These are phyloP conservation scores for Raffaelea arxii DNA, from an alignment of 2,329 filamentous ascomycete species.

Conservation along the genomic window DNA sequence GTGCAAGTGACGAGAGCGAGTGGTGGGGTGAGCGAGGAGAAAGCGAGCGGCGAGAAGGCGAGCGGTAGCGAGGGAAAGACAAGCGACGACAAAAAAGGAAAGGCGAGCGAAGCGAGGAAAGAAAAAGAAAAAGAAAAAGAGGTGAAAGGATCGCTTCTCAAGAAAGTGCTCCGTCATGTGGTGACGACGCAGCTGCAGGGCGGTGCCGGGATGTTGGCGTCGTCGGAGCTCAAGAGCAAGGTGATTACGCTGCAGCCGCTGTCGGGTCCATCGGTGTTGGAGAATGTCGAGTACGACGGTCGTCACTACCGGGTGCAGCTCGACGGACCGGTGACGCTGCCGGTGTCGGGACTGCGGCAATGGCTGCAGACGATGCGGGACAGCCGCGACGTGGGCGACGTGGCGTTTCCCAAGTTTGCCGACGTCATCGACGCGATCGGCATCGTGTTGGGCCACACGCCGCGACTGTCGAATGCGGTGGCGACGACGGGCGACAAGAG, in stretches of 20 bases:
- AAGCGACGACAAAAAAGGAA: constrained; percentile 8
- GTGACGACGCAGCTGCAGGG: constrained; percentile 22
- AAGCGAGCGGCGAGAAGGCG: neutral
- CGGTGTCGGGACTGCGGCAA: constrained; percentile 29
- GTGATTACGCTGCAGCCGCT: constrained; percentile 9
- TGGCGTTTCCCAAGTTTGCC: constrained; percentile 37
- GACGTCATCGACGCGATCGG: constrained; percentile 41
- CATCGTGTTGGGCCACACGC: constrained; percentile 36
- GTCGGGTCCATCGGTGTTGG: neutral
- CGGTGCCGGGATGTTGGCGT: constrained; percentile 19
- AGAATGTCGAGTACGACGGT: constrained; percentile 7
- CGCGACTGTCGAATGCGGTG: constrained; percentile 25
- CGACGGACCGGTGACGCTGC: constrained; percentile 25
- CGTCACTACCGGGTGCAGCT: constrained; percentile 26
- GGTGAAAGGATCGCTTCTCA: constrained; percentile 12
- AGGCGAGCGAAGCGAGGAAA: no score
- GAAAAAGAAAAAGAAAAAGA: no score
- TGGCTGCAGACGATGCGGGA: constrained; percentile 36
- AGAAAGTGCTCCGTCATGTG: constrained; percentile 9
- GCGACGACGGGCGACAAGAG: constrained; percentile 13
- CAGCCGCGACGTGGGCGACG: constrained; percentile 20
- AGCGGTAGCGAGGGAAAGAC: neutral
- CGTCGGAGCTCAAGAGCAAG: constrained; percentile 13
- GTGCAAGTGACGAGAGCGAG: constrained; percentile 22
- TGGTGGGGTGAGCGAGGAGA: constrained; percentile 1